Evolutionary conservation across 805 yeast genomes (phyloP).

Genomic region (Hanseniaspora hatyaiensis): DNA sequence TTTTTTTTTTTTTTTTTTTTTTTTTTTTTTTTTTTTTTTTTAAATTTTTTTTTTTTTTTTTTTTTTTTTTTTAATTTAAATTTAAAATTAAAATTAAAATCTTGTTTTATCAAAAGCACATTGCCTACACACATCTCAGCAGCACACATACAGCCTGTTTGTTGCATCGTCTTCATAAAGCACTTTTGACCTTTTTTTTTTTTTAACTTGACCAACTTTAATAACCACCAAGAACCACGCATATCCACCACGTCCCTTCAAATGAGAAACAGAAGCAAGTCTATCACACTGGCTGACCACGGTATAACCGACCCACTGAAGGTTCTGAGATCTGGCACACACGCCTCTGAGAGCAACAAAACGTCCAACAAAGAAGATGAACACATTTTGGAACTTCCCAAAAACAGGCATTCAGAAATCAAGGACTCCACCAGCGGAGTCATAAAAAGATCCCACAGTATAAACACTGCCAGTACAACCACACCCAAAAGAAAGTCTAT

Average conservation of each 20-base stretch:
- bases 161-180: no score
- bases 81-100: background rate
- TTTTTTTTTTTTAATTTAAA: no score
- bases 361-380: background rate
- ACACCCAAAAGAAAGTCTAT: constrained; percentile 12
- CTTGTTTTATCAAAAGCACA: background rate
- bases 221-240: no score
- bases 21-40: background rate
- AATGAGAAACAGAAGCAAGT: constrained; percentile 15
- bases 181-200: no score
- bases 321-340: background rate
- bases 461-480: constrained; percentile 11
- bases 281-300: constrained; percentile 11
- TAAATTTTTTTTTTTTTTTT: no score
- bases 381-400: background rate
- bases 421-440: constrained; percentile 8
- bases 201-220: no score
- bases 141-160: no score
- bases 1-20: background rate
- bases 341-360: background rate
- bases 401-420: background rate
- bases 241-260: no score
- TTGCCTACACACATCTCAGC: background rate
- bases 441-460: constrained; percentile 12
- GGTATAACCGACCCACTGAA: background rate